A percentile compares a stretch with the other conserved stretches of the same genome.
Evolutionary conservation across 768 basidiomycete species (phyloP).

Genomic region (Tylopilus sp.): DNA sequence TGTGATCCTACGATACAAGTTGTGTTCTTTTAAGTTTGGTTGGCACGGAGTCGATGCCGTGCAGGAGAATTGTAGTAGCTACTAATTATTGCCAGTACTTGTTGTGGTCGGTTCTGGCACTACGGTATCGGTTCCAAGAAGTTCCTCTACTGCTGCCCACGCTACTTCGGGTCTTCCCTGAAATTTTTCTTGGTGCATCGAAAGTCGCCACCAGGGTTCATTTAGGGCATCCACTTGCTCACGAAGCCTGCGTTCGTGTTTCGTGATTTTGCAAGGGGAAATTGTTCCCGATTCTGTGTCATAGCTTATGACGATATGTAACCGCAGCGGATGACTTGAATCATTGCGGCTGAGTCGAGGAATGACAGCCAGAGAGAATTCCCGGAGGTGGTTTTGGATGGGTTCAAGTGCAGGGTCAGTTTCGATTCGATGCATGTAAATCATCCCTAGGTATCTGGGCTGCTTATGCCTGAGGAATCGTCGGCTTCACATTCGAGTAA

Average conservation of each 20-base stretch:
- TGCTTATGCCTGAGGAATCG: not conserved
- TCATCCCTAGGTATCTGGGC: conserved; percentile 8
- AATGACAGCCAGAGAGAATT: not conserved
- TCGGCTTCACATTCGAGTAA: not conserved
- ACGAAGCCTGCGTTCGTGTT: not conserved
- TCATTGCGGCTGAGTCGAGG: not conserved
- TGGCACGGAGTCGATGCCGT: not conserved
- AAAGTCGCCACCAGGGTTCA: not conserved
- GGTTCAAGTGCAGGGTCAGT: conserved; percentile 8
- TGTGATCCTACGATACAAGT: not conserved
- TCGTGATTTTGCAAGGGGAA: not conserved
- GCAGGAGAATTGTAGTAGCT: not conserved
- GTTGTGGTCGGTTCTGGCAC: too few relatives aligned
- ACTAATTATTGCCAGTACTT: not conserved
- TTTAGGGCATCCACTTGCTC: not conserved
- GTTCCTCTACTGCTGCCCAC: conserved; percentile 9
- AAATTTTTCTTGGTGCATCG: conserved; percentile 6
- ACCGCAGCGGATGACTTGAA: not conserved
- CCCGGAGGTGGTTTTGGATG: conserved; percentile 4
- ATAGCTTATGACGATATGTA: conserved; percentile 12
- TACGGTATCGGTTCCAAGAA: conserved; percentile 3
- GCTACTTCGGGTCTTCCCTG: conserved; percentile 13
- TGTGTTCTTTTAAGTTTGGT: not conserved
- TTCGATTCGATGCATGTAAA: conserved; percentile 20
- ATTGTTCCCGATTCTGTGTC: conserved; percentile 6